Percentiles rank a stretch among this genome's conserved stretches.
Conservation (phyloP, 768 basidiomycete genomes). For the Gelatoporia subvermispora region DNA sequence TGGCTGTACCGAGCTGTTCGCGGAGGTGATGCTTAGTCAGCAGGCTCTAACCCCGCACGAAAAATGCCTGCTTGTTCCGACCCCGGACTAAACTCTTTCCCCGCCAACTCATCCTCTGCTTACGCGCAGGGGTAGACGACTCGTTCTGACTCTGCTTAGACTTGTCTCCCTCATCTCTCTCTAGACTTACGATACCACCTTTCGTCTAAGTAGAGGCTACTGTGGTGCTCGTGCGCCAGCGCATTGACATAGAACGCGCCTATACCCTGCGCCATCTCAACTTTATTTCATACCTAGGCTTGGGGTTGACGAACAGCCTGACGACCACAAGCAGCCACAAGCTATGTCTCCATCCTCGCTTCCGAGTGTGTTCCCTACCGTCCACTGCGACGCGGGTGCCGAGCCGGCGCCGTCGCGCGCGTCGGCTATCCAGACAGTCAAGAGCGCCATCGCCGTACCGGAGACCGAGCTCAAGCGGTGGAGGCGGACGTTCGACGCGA, state of each 20-base stretch:
- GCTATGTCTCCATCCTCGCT: constrained; percentile 26
- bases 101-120: constrained; percentile 14
- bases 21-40: constrained; percentile 21
- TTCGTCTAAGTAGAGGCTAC: constrained; percentile 15
- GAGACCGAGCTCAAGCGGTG: constrained; percentile 86
- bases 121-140: constrained; percentile 1
- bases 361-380: constrained; percentile 41
- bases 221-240: constrained; percentile 14
- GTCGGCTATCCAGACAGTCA: constrained; percentile 55
- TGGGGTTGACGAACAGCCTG: constrained; percentile 3
- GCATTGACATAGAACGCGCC: constrained; percentile 3
- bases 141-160: constrained; percentile 2
- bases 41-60: constrained; percentile 18
- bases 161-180: constrained; percentile 1
- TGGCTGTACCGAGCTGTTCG: no score
- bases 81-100: not conserved
- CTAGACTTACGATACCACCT: constrained; percentile 22
- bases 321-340: not conserved
- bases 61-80: constrained; percentile 8
- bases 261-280: constrained; percentile 13
- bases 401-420: constrained; percentile 40
- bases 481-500: constrained; percentile 81
- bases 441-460: constrained; percentile 62
- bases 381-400: constrained; percentile 47
- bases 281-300: constrained; percentile 9